A percentile compares a stretch with the other conserved stretches of the same genome.
phyloP scores from a whole-genome alignment of 208 protist genomes.

The Trypanosoma grayi region DNA sequence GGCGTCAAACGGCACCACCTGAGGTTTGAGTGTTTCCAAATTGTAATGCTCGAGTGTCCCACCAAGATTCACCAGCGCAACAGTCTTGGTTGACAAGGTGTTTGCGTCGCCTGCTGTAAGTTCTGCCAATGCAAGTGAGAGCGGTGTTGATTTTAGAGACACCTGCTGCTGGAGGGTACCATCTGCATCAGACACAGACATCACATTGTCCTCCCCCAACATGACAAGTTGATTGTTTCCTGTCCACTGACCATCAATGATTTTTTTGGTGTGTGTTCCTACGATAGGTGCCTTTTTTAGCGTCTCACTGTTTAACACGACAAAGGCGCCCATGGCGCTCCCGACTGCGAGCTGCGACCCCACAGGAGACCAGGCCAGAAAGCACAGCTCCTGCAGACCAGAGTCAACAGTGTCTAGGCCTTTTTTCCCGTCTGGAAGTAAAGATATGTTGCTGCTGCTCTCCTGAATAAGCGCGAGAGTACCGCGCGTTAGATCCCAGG shows the following conservation, averaged over 20 bases:
- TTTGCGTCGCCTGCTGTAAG: not conserved
- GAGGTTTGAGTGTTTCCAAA: slow-evolving; percentile 38
- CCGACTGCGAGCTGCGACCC: slow-evolving; percentile 86
- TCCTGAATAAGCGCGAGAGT: slow-evolving; percentile 88
- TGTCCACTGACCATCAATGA: slow-evolving; percentile 90
- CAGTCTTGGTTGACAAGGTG: slow-evolving; percentile 25
- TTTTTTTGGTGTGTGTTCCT: slow-evolving; percentile 87
- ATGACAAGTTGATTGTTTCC: slow-evolving; percentile 75
- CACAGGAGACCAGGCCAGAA: slow-evolving; percentile 85
- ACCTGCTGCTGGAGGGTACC: slow-evolving; percentile 70
- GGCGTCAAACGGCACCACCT: slow-evolving; percentile 65
- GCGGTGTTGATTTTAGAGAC: slow-evolving; percentile 40
- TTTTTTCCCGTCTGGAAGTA: slow-evolving; percentile 77
- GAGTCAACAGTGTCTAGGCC: slow-evolving; percentile 82
- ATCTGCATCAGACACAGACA: slow-evolving; percentile 85
- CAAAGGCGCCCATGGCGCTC: slow-evolving; percentile 85
- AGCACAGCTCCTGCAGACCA: slow-evolving; percentile 83
- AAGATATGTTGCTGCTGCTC: slow-evolving; percentile 49
- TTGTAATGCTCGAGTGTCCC: slow-evolving; percentile 51
- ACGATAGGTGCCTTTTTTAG: slow-evolving; percentile 84
- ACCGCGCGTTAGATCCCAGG: slow-evolving; percentile 89
- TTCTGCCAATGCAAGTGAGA: slow-evolving; percentile 61
- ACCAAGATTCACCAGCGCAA: slow-evolving; percentile 68
- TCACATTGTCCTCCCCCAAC: slow-evolving; percentile 77
- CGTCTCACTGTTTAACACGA: slow-evolving; percentile 94